Percentiles rank a stretch among this genome's conserved stretches.
phyloP scores from a whole-genome alignment of 208 protist species.

The Wallacemonas collosoma region DNA sequence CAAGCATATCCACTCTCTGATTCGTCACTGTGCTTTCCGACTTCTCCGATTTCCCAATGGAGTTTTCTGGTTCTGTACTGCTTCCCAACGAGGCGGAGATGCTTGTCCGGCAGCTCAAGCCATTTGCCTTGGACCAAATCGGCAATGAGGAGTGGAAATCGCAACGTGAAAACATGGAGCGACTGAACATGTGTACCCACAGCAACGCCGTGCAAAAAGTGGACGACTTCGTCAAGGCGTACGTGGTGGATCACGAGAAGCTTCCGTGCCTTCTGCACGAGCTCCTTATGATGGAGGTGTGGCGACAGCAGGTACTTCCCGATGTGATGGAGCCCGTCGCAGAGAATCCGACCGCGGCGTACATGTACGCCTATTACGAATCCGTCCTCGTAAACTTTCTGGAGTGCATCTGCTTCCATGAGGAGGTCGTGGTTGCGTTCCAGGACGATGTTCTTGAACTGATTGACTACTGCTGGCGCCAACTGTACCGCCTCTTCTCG shows the following conservation, averaged over 20 bases:
- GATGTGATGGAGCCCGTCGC: conserved; percentile 40
- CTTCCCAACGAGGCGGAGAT: conserved; percentile 71
- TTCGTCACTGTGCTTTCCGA: too few relatives aligned
- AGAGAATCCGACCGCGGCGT: conserved; percentile 69
- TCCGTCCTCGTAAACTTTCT: conserved; percentile 86
- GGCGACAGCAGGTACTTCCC: conserved; percentile 79
- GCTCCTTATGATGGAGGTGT: conserved; percentile 86
- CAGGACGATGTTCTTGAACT: conserved; percentile 89
- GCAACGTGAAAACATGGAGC: conserved; percentile 77
- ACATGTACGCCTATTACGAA: conserved; percentile 88
- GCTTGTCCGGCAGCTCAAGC: conserved; percentile 62
- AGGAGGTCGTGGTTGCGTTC: conserved; percentile 76
- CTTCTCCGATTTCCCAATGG: conserved; percentile 34
- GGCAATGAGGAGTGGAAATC: conserved; percentile 78
- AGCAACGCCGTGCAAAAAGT: conserved; percentile 84
- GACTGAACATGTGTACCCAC: conserved; percentile 91
- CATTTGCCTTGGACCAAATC: conserved; percentile 63
- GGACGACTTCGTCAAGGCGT: conserved; percentile 87
- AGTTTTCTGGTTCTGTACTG: conserved; percentile 63
- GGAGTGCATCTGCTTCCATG: conserved; percentile 87
- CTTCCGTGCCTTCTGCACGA: conserved; percentile 78
- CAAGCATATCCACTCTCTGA: too few relatives aligned
- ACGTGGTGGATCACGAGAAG: conserved; percentile 81
- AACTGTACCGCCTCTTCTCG: conserved; percentile 77
- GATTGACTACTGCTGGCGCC: conserved; percentile 90